Conservation (phyloP, 495 filamentous ascomycete genomes). For the Hypoxylon trugodes region DNA sequence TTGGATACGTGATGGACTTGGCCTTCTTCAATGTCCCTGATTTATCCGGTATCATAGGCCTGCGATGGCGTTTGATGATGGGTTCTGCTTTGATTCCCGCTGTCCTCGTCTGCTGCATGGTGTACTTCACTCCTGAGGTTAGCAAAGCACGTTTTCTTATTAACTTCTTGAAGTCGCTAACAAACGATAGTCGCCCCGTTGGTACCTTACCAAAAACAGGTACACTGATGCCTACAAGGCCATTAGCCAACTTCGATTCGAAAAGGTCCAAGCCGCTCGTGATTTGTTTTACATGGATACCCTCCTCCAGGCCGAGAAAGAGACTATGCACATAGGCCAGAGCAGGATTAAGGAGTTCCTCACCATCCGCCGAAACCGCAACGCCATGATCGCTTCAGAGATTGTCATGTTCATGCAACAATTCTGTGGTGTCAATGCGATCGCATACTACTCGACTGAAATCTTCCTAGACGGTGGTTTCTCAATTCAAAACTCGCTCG, state of each 20-base stretch:
- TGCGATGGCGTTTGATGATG: conserved; percentile 89
- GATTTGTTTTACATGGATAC: conserved; percentile 85
- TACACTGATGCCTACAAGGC: conserved; percentile 71
- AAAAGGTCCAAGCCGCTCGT: conserved; percentile 79
- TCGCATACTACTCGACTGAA: conserved; percentile 73
- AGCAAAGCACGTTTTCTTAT: conserved; percentile 3
- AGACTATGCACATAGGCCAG: conserved; percentile 64
- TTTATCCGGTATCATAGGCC: conserved; percentile 61
- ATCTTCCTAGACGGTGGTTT: conserved; percentile 71
- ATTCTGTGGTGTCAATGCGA: conserved; percentile 72
- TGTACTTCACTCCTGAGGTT: conserved; percentile 78
- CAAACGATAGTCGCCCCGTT: conserved; percentile 61
- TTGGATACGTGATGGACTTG: conserved; percentile 76
- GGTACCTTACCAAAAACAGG: conserved; percentile 77
- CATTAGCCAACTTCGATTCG: conserved; percentile 71
- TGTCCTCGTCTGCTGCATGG: conserved; percentile 71
- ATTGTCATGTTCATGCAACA: conserved; percentile 92
- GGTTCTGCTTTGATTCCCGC: conserved; percentile 79
- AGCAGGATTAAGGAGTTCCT: conserved; percentile 74
- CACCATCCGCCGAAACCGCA: conserved; percentile 77
- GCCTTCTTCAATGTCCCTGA: conserved; percentile 73
- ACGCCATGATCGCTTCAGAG: conserved; percentile 75
- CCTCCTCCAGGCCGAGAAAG: conserved; percentile 71
- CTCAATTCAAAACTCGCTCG: conserved; percentile 63
- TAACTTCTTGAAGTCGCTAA: conserved; percentile 7